Conservation (phyloP, 495 filamentous ascomycete species). For the Daldinia childiae region DNA sequence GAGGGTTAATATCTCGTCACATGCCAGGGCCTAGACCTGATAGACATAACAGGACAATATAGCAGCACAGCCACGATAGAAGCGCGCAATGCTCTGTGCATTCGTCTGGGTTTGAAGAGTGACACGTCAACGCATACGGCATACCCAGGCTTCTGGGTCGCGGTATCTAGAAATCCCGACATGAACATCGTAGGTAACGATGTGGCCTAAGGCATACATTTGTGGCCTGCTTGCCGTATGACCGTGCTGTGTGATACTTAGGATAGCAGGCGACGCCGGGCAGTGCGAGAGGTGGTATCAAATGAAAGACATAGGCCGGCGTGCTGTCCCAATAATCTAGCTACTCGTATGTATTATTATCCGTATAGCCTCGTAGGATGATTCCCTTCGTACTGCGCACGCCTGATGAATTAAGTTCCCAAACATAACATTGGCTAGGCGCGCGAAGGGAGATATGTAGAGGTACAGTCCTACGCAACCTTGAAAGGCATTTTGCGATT, state of each 20-base stretch:
- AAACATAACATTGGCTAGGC: conserved; percentile 21
- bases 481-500: conserved; percentile 32
- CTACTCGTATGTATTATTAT: conserved; percentile 35
- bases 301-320: conserved; percentile 19
- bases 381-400: conserved; percentile 28
- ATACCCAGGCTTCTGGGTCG: conserved; percentile 44
- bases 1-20: conserved; percentile 29
- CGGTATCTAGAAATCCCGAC: conserved; percentile 29
- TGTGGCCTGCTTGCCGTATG: conserved; percentile 29
- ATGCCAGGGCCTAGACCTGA: conserved; percentile 33
- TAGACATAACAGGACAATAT: conserved; percentile 24
- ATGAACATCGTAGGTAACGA: conserved; percentile 22
- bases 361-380: conserved; percentile 28
- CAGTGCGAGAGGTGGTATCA: conserved; percentile 30
- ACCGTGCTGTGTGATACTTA: conserved; percentile 30
- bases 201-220: conserved; percentile 17
- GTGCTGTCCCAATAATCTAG: conserved; percentile 19
- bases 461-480: conserved; percentile 18
- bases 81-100: conserved; percentile 29
- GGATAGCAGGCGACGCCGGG: conserved; percentile 28
- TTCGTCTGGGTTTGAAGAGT: conserved; percentile 35
- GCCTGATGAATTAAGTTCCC: conserved; percentile 18
- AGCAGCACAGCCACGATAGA: conserved; percentile 38
- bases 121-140: conserved; percentile 43
- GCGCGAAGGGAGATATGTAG: conserved; percentile 30